Conservation (phyloP, 2,329 filamentous ascomycete species). For the Ophiostoma novo-ulmi region DNA sequence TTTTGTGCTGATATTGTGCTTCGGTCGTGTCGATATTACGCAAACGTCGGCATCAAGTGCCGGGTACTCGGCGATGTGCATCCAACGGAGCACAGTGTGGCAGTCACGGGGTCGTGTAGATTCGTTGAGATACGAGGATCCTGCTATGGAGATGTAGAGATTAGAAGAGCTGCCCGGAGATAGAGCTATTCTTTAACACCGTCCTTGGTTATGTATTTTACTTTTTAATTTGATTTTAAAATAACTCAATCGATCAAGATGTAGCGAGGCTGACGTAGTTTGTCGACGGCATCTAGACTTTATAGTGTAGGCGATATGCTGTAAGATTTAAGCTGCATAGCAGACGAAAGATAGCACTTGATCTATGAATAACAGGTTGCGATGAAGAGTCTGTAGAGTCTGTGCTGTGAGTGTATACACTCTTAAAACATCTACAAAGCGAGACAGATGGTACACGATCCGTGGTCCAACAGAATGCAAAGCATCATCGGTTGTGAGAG, state of each 20-base stretch:
- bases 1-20: background rate
- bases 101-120: background rate
- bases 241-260: background rate
- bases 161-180: background rate
- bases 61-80: conserved; percentile 4
- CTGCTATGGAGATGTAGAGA: background rate
- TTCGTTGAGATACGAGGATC: background rate
- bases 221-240: too few species aligned
- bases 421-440: too few species aligned
- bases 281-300: background rate
- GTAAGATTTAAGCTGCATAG: background rate
- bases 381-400: too few species aligned
- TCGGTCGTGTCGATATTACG: background rate
- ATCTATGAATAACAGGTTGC: background rate
- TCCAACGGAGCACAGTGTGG: background rate
- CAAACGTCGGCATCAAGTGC: background rate
- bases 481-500: background rate
- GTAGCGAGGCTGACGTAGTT: background rate
- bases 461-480: background rate
- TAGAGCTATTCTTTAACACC: background rate
- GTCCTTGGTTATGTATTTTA: too few species aligned
- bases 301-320: background rate
- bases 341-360: background rate
- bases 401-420: too few species aligned
- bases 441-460: background rate